Conservation (phyloP, 1,284 basidiomycete genomes). For the Trametes versicolor region DNA sequence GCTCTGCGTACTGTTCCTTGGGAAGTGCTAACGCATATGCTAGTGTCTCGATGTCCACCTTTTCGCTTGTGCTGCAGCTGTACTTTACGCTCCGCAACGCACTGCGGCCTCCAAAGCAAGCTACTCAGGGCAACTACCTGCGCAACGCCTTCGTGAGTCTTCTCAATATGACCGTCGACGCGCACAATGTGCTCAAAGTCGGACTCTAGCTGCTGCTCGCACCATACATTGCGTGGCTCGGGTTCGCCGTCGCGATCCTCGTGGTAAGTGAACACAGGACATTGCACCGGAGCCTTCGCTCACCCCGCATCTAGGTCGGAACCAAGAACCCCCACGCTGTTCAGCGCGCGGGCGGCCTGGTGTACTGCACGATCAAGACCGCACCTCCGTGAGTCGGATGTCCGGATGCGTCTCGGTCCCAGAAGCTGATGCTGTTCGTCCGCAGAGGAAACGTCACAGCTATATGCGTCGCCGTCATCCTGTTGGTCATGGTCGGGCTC, state of each 20-base stretch:
- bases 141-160: constrained; percentile 25
- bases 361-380: constrained; percentile 35
- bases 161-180: neutral
- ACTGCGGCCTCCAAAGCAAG: constrained; percentile 22
- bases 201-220: constrained; percentile 28
- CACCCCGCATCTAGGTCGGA: constrained; percentile 19
- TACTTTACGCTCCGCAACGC: constrained; percentile 32
- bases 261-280: constrained; percentile 23
- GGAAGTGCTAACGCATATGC: neutral
- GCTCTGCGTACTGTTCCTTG: neutral
- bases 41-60: constrained; percentile 36
- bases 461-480: constrained; percentile 26
- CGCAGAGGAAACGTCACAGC: constrained; percentile 32
- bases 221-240: constrained; percentile 36
- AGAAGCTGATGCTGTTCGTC: neutral
- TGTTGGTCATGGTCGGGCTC: constrained; percentile 29
- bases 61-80: constrained; percentile 35
- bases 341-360: constrained; percentile 25
- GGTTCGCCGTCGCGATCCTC: constrained; percentile 28
- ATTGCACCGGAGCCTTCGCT: neutral
- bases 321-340: constrained; percentile 24
- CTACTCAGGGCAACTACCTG: constrained; percentile 11
- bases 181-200: neutral
- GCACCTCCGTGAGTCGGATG: constrained; percentile 29
- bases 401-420: too few species aligned